These are phyloP conservation scores for Gnomoniopsis smithogilvyi DNA, from an alignment of 2,329 filamentous ascomycete genomes.

Conservation along the genomic window DNA sequence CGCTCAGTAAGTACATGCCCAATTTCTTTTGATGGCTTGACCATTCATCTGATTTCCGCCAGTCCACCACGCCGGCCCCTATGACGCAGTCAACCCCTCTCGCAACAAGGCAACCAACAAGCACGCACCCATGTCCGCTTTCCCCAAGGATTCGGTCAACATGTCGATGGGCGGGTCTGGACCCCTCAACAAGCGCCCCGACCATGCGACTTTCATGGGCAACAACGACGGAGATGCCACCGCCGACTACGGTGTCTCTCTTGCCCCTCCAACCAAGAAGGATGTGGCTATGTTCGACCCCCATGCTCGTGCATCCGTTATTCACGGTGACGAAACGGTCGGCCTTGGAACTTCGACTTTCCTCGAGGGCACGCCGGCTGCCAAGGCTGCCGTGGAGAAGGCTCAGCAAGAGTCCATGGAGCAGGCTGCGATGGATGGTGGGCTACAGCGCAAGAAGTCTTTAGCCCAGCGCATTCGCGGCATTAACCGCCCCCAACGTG, in stretches of 20 bases:
- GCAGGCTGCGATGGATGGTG: conserved; percentile 47
- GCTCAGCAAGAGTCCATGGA: conserved; percentile 61
- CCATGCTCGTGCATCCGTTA: conserved; percentile 60
- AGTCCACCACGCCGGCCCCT: conserved; percentile 98
- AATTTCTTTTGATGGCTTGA: neutral
- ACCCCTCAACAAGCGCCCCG: conserved; percentile 75
- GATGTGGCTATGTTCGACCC: conserved; percentile 65
- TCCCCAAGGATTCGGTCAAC: conserved; percentile 88
- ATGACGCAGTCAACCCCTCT: conserved; percentile 93
- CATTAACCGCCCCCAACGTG: conserved; percentile 67
- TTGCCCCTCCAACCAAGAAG: conserved; percentile 28
- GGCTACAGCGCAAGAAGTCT: conserved; percentile 87
- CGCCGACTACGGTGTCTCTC: conserved; percentile 58
- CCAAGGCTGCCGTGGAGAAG: conserved; percentile 73
- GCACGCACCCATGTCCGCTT: conserved; percentile 92
- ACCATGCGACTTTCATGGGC: conserved; percentile 87
- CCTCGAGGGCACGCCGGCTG: conserved; percentile 87
- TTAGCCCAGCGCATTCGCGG: conserved; percentile 87
- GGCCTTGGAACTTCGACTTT: conserved; percentile 94
- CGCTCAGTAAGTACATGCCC: conserved; percentile 57
- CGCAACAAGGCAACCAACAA: conserved; percentile 82
- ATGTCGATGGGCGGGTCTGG: conserved; percentile 87
- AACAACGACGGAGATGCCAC: conserved; percentile 78
- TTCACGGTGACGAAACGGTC: conserved; percentile 80
- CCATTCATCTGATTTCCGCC: conserved; percentile 7